Evolutionary conservation across 306 rosid genomes (phyloP), one percentile per base, ranked within the genome.

Genomic region (Malus orientalis): DNA sequence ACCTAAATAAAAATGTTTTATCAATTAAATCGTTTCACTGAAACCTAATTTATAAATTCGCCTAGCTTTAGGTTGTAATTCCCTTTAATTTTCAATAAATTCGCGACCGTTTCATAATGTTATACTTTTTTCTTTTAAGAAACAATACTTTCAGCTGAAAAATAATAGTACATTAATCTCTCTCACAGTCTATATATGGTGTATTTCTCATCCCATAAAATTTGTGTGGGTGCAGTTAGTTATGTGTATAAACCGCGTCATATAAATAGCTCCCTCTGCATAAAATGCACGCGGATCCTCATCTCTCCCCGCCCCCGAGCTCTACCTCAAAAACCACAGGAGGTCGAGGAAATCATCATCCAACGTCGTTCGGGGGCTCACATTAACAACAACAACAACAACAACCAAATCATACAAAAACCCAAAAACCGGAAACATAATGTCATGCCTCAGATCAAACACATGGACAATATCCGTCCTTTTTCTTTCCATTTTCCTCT

Each of bases 371-470:
- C 20, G 20, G 64, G 3, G 3, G 30, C 3, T 10, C 78, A 86
- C 33, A 11, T 59, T 38, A 38, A 38, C 64, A 79, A 54, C 49
- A 12, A 16, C 78, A 64, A 33, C 33, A 30, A 33, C 62, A 42
- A 79, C 55, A 13, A 27, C 29, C 3, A 71, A 12, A 12, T 27
- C 4, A 18, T n/a, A 30, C 36, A 8, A 66, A 9, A 66, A 30
- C 49, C 75, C 59, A 67, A 72, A 58, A 55, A 65, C 27, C 76
- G 86, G 70, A 74, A 51, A 23, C 79, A 81, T 58, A 27, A 85
- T 92, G 96, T 47, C 59, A 23, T 62, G 74, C 74, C 66, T 76
- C 65, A 76, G 81, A 55, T 36, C 87, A 61, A 76, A 47, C 66
- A 64, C 69, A 6, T 19, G 59, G 51, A 78, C 38, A 32, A 30